Evolutionary conservation across 352 stramenopile species (phyloP).

Genomic region (Pilasporangium apinafurcum): DNA sequence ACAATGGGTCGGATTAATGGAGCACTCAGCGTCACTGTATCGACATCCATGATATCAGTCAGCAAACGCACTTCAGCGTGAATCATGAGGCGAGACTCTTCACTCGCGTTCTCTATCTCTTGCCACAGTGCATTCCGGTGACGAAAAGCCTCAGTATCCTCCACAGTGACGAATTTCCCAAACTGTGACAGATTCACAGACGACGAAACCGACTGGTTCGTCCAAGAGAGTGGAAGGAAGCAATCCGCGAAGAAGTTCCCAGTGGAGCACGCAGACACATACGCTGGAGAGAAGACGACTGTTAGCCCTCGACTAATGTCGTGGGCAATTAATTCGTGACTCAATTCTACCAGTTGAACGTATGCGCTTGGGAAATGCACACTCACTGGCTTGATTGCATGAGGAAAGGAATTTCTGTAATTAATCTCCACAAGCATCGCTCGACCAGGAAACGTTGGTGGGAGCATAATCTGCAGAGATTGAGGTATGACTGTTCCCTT

Average conservation of each 20-base stretch:
- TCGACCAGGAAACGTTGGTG: conserved; percentile 28
- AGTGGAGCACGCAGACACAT: conserved; percentile 14
- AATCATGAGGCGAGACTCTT: not conserved
- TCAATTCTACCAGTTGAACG: conserved; percentile 1
- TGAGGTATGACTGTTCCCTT: conserved; percentile 22
- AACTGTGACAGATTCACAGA: conserved; percentile 27
- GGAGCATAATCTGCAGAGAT: conserved; percentile 14
- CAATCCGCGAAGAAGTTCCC: conserved; percentile 31
- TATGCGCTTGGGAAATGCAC: not conserved
- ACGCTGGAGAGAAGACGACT: conserved; percentile 21
- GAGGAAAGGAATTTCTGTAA: conserved; percentile 37
- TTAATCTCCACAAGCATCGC: conserved; percentile 18
- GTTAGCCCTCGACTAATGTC: conserved; percentile 1
- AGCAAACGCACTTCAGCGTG: conserved; percentile 21
- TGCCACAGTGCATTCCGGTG: conserved; percentile 26
- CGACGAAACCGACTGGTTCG: conserved; percentile 5
- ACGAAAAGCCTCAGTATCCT: conserved; percentile 24
- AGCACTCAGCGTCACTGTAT: conserved; percentile 20
- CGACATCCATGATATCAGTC: conserved; percentile 26
- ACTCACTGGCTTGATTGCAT: conserved; percentile 15
- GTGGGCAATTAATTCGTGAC: not conserved
- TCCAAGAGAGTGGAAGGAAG: conserved; percentile 10
- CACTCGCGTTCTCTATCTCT: not conserved
- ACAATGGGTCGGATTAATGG: conserved; percentile 26
- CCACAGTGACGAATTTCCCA: conserved; percentile 17